Base-by-base conservation (phyloP, 2,329 filamentous ascomycete genomes). In the Neopestalotiopsis sp. region DNA sequence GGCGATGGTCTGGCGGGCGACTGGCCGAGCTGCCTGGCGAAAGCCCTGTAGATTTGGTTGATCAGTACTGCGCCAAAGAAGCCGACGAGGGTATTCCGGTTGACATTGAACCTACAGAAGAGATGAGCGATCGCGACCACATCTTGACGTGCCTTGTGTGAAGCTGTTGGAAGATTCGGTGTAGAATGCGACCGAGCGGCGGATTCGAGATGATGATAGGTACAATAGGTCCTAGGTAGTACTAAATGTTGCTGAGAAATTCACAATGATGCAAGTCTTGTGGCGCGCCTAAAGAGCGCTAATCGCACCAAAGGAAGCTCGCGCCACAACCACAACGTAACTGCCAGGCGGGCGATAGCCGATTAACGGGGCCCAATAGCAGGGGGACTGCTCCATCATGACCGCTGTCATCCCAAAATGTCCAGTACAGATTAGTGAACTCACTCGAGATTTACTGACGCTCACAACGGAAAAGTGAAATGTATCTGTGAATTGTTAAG, bases 21-120 rank as follows among this genome's bases (percentile, higher is more conserved):
- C 61, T 17, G 76, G 82, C 69, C 82, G 82, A 69, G 82, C 77
- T 61, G 83, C 81, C 76, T 82, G 81, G 73, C 82, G 81, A 76
- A 86, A 81, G 71, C 80, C 79, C 85, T 87, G 72, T 5, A 30
- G 24, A 13, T 34, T 30, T 65, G n/a, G n/a, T 30, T n/a, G 6
- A 24, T 65, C 45, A 65, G 62, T 30, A n/a, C 12, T 65, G 38
- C 14, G 45, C 5, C 13, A 30, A 38, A 38, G 34, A 38, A 28
- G 30, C 59, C 14, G 32, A 32, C 6, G 20, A 2, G 7, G 13
- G 49, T 6, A 24, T 12, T 14, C 13, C 7, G 53, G 5, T 17
- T 20, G 4, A 24, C 10, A 12, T 12, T 2, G 13, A 13, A 53
- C 66, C 17, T 34, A 67, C 66, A 32, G 66, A 17, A 17, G 57